These are phyloP conservation scores for Ascochyta clinopodiicola DNA, from an alignment of 2,329 filamentous ascomycete species.

Conservation along the genomic window DNA sequence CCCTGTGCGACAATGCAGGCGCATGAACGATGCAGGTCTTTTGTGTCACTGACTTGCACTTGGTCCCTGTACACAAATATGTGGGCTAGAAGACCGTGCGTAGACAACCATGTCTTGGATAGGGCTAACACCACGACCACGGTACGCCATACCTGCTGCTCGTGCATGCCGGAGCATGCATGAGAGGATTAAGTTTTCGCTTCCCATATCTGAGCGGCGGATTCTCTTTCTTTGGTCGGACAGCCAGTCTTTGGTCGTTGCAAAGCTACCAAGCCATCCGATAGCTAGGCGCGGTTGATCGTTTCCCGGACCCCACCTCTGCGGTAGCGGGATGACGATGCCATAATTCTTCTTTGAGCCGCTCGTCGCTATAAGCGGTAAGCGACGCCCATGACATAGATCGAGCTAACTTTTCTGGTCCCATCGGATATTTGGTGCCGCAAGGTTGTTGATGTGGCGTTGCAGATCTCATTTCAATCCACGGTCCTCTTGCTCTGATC, in stretches of 20 bases:
- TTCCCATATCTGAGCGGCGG: not conserved
- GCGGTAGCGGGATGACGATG: slow-evolving; percentile 7
- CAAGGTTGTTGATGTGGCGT: slow-evolving; percentile 1
- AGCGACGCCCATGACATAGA: not conserved
- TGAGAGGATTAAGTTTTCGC: not conserved
- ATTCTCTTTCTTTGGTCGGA: not conserved
- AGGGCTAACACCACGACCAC: not conserved
- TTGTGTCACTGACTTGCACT: too few relatives aligned
- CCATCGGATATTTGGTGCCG: not conserved
- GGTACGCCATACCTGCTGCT: not conserved
- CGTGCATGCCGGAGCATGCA: not conserved
- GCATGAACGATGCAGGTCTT: not conserved
- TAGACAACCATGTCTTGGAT: not conserved
- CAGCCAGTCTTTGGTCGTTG: not conserved
- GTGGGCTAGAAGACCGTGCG: too few relatives aligned
- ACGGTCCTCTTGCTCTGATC: not conserved
- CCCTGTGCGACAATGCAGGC: not conserved
- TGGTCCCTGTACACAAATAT: too few relatives aligned
- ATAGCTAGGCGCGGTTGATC: not conserved
- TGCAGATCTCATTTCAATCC: slow-evolving; percentile 1
- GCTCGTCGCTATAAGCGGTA: not conserved
- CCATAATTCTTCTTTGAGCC: slow-evolving; percentile 3
- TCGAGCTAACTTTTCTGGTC: not conserved
- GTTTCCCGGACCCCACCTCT: not conserved
- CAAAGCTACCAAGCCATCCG: not conserved